Evolutionary conservation across 1,139 yeast genomes (phyloP).

Genomic region (Pichia sp.): DNA sequence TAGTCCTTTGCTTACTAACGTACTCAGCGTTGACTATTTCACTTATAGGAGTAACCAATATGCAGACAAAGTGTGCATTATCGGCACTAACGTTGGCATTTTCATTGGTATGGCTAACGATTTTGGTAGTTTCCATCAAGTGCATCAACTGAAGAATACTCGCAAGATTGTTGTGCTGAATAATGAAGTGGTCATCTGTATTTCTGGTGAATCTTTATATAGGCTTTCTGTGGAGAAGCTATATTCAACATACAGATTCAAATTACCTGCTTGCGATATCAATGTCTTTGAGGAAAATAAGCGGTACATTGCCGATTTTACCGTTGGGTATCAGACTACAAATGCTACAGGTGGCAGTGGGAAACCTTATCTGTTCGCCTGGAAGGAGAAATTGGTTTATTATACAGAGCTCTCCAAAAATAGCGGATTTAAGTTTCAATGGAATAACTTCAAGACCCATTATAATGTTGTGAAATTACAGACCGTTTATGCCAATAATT

Average conservation of each 20-base stretch:
- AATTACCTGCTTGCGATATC: conserved; percentile 15
- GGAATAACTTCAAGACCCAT: conserved; percentile 22
- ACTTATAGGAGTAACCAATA: conserved; percentile 18
- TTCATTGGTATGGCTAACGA: conserved; percentile 31
- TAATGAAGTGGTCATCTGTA: conserved; percentile 49
- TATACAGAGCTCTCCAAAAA: conserved; percentile 16
- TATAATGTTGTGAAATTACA: conserved; percentile 18
- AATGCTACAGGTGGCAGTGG: conserved; percentile 13
- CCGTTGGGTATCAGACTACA: conserved; percentile 22
- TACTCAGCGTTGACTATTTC: conserved; percentile 43
- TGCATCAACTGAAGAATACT: conserved; percentile 48
- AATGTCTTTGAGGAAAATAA: conserved; percentile 13
- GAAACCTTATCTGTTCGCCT: conserved; percentile 20
- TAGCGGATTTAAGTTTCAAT: conserved; percentile 16
- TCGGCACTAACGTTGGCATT: conserved; percentile 42
- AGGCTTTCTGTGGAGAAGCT: conserved; percentile 50
- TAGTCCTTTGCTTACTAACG: conserved; percentile 25
- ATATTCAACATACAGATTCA: conserved; percentile 17
- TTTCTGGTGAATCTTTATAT: conserved; percentile 52
- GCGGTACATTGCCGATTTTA: conserved; percentile 19
- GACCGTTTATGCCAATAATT: conserved; percentile 23
- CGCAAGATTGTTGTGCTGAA: conserved; percentile 58
- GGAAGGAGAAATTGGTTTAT: conserved; percentile 23
- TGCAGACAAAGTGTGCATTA: conserved; percentile 25
- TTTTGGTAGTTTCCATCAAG: conserved; percentile 48